A percentile compares a stretch with the other conserved stretches of the same genome.
phyloP scores from a whole-genome alignment of 176 grass and related monocot genomes.

The Aegilops tauschii region DNA sequence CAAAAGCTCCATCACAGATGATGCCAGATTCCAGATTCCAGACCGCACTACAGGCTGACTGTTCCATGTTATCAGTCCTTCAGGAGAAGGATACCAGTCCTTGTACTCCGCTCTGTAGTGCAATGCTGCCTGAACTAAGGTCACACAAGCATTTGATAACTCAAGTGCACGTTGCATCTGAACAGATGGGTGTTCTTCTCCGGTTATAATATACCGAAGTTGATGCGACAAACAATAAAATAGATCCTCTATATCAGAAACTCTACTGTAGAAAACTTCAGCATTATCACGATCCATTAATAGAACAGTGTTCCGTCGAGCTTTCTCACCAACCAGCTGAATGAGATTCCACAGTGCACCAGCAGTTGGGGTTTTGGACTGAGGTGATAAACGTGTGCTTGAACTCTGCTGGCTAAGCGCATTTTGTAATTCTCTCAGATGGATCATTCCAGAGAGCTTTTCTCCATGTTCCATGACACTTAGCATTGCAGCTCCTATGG shows the following conservation, averaged over 20 bases:
- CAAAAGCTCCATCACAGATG: slow-evolving; percentile 66
- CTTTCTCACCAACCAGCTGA: slow-evolving; percentile 95
- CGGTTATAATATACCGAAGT: slow-evolving; percentile 68
- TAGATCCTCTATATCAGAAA: slow-evolving; percentile 88
- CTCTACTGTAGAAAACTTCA: slow-evolving; percentile 97
- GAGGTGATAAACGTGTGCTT: slow-evolving; percentile 40
- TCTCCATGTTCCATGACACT: slow-evolving; percentile 97
- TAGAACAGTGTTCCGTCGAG: slow-evolving; percentile 86
- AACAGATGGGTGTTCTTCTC: slow-evolving; percentile 54
- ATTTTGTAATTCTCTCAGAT: slow-evolving; percentile 91
- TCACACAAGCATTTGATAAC: slow-evolving; percentile 73
- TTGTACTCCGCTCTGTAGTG: slow-evolving; percentile 65
- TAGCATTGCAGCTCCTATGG: slow-evolving; percentile 72
- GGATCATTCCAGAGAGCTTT: slow-evolving; percentile 88
- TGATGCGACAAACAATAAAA: slow-evolving; percentile 86
- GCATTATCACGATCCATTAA: slow-evolving; percentile 98
- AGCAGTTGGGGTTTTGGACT: slow-evolving; percentile 43
- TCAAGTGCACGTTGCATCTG: slow-evolving; percentile 76
- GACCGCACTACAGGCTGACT: slow-evolving; percentile 71
- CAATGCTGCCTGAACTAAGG: slow-evolving; percentile 60
- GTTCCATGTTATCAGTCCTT: slow-evolving; percentile 90
- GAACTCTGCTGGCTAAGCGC: slow-evolving; percentile 55
- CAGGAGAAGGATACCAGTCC: slow-evolving; percentile 91
- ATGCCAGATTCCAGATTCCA: slow-evolving; percentile 86
- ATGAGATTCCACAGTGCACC: slow-evolving; percentile 90